These are phyloP conservation scores for Besnoitia besnoiti DNA, from an alignment of 169 alveolate species.

Conservation along the genomic window DNA sequence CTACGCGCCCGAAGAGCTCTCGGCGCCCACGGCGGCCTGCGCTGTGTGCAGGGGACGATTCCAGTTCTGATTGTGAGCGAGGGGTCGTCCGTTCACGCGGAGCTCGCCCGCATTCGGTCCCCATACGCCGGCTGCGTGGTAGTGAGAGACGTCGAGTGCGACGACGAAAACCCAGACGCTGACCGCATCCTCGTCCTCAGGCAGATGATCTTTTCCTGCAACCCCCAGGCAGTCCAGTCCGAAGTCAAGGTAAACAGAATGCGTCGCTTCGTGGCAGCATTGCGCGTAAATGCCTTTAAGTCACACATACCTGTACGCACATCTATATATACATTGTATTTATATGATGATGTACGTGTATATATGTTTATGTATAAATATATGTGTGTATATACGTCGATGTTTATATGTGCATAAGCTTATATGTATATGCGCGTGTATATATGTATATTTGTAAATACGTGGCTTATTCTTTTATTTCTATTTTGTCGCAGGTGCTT, in stretches of 20 bases:
- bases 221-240: background rate
- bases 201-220: constrained; percentile 12
- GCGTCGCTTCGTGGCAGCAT: too few species aligned
- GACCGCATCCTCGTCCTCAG: background rate
- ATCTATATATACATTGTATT: too few species aligned
- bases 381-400: background rate
- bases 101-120: background rate
- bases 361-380: background rate
- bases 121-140: background rate
- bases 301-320: too few species aligned
- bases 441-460: background rate
- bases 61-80: constrained; percentile 19
- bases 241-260: constrained; percentile 28
- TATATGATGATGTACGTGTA: too few species aligned
- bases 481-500: background rate
- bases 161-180: background rate
- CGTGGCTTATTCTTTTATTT: too few species aligned
- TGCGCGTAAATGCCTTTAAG: too few species aligned
- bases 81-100: background rate
- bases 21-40: too few species aligned
- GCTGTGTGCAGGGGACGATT: background rate
- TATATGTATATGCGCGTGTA: background rate
- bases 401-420: background rate
- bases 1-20: too few species aligned
- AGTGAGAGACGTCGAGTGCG: background rate